These are phyloP conservation scores for Quercus agrifolia DNA, from an alignment of 306 rosid species.

Conservation along the genomic window DNA sequence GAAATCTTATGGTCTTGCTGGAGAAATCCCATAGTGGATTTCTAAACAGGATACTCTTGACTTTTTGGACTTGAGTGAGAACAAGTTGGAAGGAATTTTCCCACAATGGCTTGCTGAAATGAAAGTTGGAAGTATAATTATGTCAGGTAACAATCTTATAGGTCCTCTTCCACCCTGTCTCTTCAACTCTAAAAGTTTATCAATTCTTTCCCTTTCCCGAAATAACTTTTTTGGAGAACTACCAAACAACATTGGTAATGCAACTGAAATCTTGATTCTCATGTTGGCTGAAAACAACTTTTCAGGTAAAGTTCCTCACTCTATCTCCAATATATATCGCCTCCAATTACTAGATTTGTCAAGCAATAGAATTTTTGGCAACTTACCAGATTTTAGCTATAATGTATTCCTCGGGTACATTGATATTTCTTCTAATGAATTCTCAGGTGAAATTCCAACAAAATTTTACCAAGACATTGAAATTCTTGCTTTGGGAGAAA, in stretches of 20 bases:
- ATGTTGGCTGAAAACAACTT: conserved; percentile 24
- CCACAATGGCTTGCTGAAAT: conserved; percentile 33
- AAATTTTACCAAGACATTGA: conserved; percentile 12
- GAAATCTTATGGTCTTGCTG: conserved; percentile 21
- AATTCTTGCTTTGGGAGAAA: neutral
- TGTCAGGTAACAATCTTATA: conserved; percentile 22
- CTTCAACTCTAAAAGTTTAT: conserved; percentile 4
- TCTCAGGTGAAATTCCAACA: conserved; percentile 27
- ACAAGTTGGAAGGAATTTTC: conserved; percentile 24
- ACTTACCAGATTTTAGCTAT: neutral
- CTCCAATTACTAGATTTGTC: no score
- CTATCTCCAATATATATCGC: no score
- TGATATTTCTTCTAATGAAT: conserved; percentile 29
- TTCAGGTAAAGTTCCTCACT: neutral
- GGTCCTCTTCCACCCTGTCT: conserved; percentile 27
- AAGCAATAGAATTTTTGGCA: no score
- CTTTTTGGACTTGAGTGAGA: conserved; percentile 23
- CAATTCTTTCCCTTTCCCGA: conserved; percentile 18
- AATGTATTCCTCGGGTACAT: conserved; percentile 8
- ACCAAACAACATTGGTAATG: conserved; percentile 23
- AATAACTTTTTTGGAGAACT: conserved; percentile 27
- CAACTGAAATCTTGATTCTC: conserved; percentile 8
- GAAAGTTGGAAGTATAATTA: conserved; percentile 13
- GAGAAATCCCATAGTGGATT: conserved; percentile 30
- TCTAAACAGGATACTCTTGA: conserved; percentile 9